Percentiles rank a stretch among this genome's conserved stretches.
These are phyloP conservation scores for Cicer yamashitae DNA, from an alignment of 306 rosid genomes.

Conservation along the genomic window DNA sequence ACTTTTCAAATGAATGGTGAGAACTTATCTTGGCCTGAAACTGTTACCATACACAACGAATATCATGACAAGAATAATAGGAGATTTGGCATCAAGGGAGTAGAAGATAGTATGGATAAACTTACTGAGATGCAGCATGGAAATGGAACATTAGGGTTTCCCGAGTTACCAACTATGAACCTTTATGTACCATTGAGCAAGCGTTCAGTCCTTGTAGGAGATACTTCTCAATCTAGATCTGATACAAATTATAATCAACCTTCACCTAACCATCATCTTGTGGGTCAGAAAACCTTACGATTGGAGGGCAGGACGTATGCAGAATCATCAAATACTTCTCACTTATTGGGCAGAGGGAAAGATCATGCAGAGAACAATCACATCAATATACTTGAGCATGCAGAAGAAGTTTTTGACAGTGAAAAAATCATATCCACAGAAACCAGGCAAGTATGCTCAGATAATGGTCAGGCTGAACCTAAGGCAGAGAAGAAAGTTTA, in stretches of 20 bases:
- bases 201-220: conserved; percentile 48
- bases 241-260: conserved; percentile 41
- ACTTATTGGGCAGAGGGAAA: conserved; percentile 43
- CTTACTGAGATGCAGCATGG: conserved; percentile 45
- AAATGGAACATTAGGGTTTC: conserved; percentile 46
- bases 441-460: conserved; percentile 42
- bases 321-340: conserved; percentile 48
- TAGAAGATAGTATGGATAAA: conserved; percentile 44
- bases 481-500: conserved; percentile 47
- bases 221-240: conserved; percentile 46
- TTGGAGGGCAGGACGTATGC: conserved; percentile 42
- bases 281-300: conserved; percentile 46
- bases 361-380: conserved; percentile 43
- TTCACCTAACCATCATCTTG: conserved; percentile 46
- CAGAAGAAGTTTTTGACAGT: conserved; percentile 43
- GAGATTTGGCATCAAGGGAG: conserved; percentile 50
- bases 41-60: conserved; percentile 42
- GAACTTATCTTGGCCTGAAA: conserved; percentile 61
- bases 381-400: conserved; percentile 40
- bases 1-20: conserved; percentile 59
- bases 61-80: conserved; percentile 45
- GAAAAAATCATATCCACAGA: conserved; percentile 45
- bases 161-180: conserved; percentile 48
- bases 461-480: conserved; percentile 45
- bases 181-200: conserved; percentile 48